Conservation (phyloP, 768 basidiomycete genomes). For the Leucosporidium creatinivorum region DNA sequence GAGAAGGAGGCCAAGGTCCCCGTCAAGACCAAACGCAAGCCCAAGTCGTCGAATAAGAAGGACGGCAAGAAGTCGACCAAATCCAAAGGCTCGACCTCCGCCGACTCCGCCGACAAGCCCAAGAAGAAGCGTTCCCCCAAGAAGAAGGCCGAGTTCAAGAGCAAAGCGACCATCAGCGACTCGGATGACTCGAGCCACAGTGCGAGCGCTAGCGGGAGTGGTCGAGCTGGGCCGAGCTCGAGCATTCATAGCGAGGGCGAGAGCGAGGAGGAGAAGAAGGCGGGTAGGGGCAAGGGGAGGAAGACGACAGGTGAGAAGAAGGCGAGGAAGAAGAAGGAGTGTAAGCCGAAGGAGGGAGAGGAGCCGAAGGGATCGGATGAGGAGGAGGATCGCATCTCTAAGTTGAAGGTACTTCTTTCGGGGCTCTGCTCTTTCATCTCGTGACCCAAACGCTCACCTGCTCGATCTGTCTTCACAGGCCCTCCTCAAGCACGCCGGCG, state of each 20-base stretch:
- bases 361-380: constrained; percentile 1
- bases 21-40: not conserved
- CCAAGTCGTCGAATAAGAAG: not conserved
- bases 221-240: not conserved
- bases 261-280: not conserved
- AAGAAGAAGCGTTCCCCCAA: not conserved
- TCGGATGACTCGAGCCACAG: constrained; percentile 2
- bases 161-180: constrained; percentile 1
- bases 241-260: not conserved
- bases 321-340: constrained; percentile 1
- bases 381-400: constrained; percentile 9
- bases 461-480: no score
- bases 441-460: no score
- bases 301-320: not conserved
- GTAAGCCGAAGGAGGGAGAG: constrained; percentile 3
- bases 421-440: no score
- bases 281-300: not conserved
- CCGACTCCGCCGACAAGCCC: not conserved
- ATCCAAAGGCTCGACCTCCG: no score
- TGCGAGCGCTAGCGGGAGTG: not conserved
- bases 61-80: not conserved
- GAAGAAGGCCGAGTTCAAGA: constrained; percentile 2
- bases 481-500: constrained; percentile 2
- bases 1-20: not conserved
- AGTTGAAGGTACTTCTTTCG: constrained; percentile 8